A percentile compares a stretch with the other conserved stretches of the same genome.
Conservation (phyloP, 176 grass and related monocot genomes). For the Raddia guianensis region DNA sequence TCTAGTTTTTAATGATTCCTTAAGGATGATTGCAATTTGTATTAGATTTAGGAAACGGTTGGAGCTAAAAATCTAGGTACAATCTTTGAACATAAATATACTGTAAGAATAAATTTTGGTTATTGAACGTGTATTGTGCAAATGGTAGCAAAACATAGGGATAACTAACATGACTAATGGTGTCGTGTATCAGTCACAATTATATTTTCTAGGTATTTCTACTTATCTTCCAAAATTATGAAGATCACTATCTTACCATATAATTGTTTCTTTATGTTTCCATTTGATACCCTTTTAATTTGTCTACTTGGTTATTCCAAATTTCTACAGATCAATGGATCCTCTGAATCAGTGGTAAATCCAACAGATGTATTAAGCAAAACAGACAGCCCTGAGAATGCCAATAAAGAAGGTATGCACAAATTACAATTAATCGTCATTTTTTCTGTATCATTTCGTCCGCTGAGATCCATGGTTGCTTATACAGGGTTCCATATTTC, state of each 20-base stretch:
- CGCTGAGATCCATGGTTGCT: neutral
- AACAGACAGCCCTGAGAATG: constrained; percentile 32
- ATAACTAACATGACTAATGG: neutral
- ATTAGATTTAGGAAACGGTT: constrained; percentile 9
- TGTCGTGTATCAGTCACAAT: constrained; percentile 12
- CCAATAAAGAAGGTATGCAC: constrained; percentile 57
- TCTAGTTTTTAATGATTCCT: constrained; percentile 6
- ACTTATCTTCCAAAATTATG: neutral
- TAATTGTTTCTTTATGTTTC: constrained; percentile 22
- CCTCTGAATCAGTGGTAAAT: constrained; percentile 41
- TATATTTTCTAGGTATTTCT: constrained; percentile 7
- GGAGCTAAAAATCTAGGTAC: neutral
- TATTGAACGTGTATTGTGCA: neutral
- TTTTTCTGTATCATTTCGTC: neutral
- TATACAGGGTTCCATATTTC: neutral
- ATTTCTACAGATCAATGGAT: constrained; percentile 44
- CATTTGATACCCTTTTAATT: constrained; percentile 21
- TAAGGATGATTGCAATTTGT: constrained; percentile 30
- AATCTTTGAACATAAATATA: neutral
- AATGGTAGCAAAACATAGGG: neutral
- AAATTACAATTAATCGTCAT: neutral
- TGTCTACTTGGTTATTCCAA: constrained; percentile 18
- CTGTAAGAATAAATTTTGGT: constrained; percentile 20
- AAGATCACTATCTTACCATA: neutral
- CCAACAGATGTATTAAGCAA: constrained; percentile 68